Percentiles rank a stretch among this genome's conserved stretches.
Evolutionary conservation across 352 stramenopile species (phyloP).

Genomic region (Globisporangium ultimum): DNA sequence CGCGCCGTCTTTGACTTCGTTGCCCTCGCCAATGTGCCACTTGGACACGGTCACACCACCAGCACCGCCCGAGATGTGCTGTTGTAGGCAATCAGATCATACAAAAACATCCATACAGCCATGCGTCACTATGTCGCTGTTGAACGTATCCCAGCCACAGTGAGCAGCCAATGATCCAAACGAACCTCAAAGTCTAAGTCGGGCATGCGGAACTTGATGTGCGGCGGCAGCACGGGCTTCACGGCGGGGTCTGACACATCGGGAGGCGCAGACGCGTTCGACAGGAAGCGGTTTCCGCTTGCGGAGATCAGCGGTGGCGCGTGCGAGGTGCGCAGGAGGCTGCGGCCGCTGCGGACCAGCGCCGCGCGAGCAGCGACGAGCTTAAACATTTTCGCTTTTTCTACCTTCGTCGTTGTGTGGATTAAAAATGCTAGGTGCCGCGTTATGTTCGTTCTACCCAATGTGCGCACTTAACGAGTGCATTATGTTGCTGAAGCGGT

Average conservation of each 20-base stretch:
- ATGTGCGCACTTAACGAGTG: not conserved
- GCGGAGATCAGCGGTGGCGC: not conserved
- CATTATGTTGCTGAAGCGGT: no score
- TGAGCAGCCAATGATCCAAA: not conserved
- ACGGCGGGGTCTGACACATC: not conserved
- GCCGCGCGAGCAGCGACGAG: not conserved
- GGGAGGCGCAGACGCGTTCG: not conserved
- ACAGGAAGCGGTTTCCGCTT: constrained; percentile 8
- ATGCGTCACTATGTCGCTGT: not conserved
- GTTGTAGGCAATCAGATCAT: not conserved
- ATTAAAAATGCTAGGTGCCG: no score
- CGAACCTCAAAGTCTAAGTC: constrained; percentile 80
- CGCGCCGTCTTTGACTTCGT: constrained; percentile 56
- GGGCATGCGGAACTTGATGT: constrained; percentile 88
- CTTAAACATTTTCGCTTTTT: constrained; percentile 5
- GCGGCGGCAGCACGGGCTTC: constrained; percentile 36
- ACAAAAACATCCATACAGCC: not conserved
- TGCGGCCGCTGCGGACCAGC: constrained; percentile 3
- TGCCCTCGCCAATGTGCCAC: constrained; percentile 69
- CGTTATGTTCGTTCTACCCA: no score
- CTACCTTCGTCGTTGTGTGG: no score
- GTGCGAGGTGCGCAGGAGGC: not conserved
- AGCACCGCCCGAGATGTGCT: constrained; percentile 56
- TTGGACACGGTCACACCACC: constrained; percentile 67
- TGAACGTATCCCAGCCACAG: not conserved